These are phyloP conservation scores for Lupinus albus DNA, from an alignment of 306 rosid genomes.

Conservation along the genomic window DNA sequence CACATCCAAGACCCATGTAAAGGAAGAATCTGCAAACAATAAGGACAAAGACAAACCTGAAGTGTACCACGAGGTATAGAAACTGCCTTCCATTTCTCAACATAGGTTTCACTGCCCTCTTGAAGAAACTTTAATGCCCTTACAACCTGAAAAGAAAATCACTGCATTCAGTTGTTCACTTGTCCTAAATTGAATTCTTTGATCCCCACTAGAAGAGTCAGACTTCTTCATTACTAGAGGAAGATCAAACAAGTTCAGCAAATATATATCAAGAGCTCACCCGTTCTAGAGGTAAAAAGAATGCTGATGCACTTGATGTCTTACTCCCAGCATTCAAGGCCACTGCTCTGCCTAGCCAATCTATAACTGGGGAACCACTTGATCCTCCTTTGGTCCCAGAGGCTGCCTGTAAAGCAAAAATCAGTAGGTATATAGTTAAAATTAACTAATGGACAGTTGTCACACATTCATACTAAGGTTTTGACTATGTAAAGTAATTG, in stretches of 20 bases:
- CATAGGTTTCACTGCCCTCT: constrained; percentile 60
- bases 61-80: constrained; percentile 96
- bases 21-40: constrained; percentile 29
- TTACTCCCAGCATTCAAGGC: constrained; percentile 99
- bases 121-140: constrained; percentile 87
- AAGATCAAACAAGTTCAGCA: constrained; percentile 35
- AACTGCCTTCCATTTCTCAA: constrained; percentile 75
- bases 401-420: constrained; percentile 75
- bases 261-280: constrained; percentile 56
- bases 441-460: constrained; percentile 11
- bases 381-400: constrained; percentile 99
- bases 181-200: constrained; percentile 33
- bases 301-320: constrained; percentile 93
- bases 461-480: not conserved
- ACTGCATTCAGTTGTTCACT: constrained; percentile 31
- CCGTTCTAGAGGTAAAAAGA: constrained; percentile 86
- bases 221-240: constrained; percentile 38
- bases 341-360: constrained; percentile 93
- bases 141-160: constrained; percentile 71
- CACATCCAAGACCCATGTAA: not conserved
- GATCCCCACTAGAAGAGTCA: constrained; percentile 32
- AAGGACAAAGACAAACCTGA: constrained; percentile 76
- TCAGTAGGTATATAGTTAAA: constrained; percentile 35
- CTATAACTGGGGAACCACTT: constrained; percentile 96
- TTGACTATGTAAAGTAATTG: constrained; percentile 25